Evolutionary conservation across 1,139 yeast genomes (phyloP), one percentile per base, ranked within the genome.

Genomic region (Geotrichum klebahnii): DNA sequence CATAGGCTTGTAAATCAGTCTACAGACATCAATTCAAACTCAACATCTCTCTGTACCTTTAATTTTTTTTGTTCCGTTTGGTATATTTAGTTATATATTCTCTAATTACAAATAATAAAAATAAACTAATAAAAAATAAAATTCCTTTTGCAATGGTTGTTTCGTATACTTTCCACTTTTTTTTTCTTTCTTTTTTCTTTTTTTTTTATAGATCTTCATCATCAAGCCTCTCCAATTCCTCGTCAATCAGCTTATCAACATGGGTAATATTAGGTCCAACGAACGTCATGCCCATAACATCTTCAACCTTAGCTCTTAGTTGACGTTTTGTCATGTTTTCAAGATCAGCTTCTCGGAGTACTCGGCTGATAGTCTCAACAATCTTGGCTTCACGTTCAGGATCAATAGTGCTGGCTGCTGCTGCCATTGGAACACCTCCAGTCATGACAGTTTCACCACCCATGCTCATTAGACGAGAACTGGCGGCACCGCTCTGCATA

Each of bases 251-350:
- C 10, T 53, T 52, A 45, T 68, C 71, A 14, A 68, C 67, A 6
- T 60, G 58, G 5, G 57, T n/a, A n/a, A n/a, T 59, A 42, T 61
- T 57, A 23, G 61, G 63, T 6, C 67, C 65, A 12, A 58, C 55
- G 53, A 68, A 67, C 49, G 59, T 61, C 16, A 66, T 62, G 20
- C 67, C 71, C 51, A 68, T 58, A 24, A 66, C 53, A 45, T 68
- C 72, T 36, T 67, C 69, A 12, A 69, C 69, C 56, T 64, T 64
- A 28, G 62, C 64, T 2, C 72, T 58, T 20, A 69, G 57, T 53
- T 68, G 71, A n/a, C 66, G 55, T 45, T 67, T 61, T 32, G 72
- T 69, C 65, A 65, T 67, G 22, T 61, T 59, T 32, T 68, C 70
- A 51, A 69, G 52, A 53, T 69, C 70, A 2, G 68, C 65, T 9